A percentile compares a stretch with the other conserved stretches of the same genome.
These are phyloP conservation scores for Lasiodiplodia sp. DNA, from an alignment of 2,329 filamentous ascomycete species.

Conservation along the genomic window DNA sequence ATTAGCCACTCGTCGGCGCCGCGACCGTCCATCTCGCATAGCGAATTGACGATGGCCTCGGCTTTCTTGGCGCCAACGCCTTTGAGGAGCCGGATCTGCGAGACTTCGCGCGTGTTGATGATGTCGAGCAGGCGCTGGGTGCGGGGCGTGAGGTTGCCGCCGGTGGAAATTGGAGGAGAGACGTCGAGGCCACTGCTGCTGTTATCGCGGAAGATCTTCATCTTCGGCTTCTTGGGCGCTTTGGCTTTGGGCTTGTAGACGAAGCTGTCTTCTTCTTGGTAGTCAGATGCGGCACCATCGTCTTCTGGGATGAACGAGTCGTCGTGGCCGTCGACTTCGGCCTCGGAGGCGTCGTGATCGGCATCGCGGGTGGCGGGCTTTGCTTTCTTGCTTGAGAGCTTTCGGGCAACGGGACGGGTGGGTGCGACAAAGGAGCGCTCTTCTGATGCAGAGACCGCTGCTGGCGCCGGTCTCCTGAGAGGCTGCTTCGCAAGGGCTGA, in stretches of 20 bases:
- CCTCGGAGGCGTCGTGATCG: constrained; percentile 31
- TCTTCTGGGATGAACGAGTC: constrained; percentile 42
- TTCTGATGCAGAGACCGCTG: constrained; percentile 32
- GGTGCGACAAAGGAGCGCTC: constrained; percentile 48
- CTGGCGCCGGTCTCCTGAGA: constrained; percentile 30
- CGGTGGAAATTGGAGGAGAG: not conserved
- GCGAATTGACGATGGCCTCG: constrained; percentile 57
- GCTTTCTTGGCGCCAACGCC: constrained; percentile 79
- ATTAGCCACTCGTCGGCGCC: constrained; percentile 36
- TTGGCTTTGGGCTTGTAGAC: constrained; percentile 45
- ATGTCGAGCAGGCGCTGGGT: constrained; percentile 71
- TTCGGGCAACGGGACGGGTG: constrained; percentile 10
- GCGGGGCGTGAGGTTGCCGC: constrained; percentile 52
- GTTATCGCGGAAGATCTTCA: constrained; percentile 46
- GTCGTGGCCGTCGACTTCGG: constrained; percentile 38
- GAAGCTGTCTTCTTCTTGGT: constrained; percentile 48
- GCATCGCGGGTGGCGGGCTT: not conserved
- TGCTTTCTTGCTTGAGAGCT: constrained; percentile 3
- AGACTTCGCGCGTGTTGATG: constrained; percentile 75
- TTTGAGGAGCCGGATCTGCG: constrained; percentile 69
- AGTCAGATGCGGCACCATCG: constrained; percentile 40
- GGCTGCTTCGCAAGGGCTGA: constrained; percentile 30
- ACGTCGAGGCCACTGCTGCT: constrained; percentile 30
- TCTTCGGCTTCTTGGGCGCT: constrained; percentile 41
- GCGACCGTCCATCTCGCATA: constrained; percentile 56